phyloP scores from a whole-genome alignment of 305 asterid species.

The Fraxinus baroniana region DNA sequence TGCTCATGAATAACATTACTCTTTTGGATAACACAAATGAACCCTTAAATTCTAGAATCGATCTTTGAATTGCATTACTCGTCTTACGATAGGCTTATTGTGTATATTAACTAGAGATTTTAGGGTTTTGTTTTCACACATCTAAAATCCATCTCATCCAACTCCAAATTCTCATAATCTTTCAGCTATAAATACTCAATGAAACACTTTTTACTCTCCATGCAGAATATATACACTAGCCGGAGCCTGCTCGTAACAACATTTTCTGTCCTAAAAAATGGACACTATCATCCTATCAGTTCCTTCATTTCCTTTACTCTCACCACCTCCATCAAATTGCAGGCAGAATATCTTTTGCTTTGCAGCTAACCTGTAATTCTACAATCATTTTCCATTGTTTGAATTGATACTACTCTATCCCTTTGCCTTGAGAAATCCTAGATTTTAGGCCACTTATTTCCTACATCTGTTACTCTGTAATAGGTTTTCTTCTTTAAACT shows the following conservation, averaged over 20 bases:
- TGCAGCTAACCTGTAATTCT: not conserved
- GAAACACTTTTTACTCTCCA: not conserved
- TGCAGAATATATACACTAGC: not conserved
- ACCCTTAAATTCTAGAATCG: too few species aligned
- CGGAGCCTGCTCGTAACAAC: not conserved
- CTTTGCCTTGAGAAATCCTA: not conserved
- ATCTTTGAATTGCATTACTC: too few species aligned
- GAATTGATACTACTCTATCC: not conserved
- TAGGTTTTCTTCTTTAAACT: not conserved
- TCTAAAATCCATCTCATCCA: not conserved
- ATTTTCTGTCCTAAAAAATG: not conserved
- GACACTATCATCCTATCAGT: not conserved
- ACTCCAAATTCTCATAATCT: not conserved
- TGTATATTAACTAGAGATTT: not conserved
- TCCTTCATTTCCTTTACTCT: slow-evolving; percentile 24
- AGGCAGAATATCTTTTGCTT: slow-evolving; percentile 1
- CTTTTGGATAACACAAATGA: not conserved
- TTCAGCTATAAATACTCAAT: not conserved
- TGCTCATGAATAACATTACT: too few species aligned
- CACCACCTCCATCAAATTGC: slow-evolving; percentile 38
- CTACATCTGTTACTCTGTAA: not conserved
- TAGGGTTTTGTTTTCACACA: not conserved
- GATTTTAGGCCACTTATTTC: not conserved
- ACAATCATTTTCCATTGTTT: not conserved
- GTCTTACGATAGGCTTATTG: not conserved